These are phyloP conservation scores for Ophiocordyceps sinensis DNA, from an alignment of 2,329 filamentous ascomycete species.

Conservation along the genomic window DNA sequence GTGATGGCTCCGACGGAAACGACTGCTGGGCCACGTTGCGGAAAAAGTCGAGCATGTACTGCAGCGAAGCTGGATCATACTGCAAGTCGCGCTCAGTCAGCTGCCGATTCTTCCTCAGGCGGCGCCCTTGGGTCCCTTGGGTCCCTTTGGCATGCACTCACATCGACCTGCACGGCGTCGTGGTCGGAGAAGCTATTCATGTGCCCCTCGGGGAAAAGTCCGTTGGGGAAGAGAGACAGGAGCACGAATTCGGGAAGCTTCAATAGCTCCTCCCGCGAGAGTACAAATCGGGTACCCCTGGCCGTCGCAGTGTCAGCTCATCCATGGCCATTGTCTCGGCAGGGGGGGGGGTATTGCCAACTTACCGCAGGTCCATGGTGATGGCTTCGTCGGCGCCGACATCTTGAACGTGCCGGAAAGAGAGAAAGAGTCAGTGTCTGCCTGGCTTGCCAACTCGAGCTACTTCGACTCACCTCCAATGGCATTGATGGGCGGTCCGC, in stretches of 20 bases:
- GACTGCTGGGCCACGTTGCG: constrained; percentile 89
- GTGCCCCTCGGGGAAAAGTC: constrained; percentile 92
- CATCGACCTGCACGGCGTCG: constrained; percentile 93
- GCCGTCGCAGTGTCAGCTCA: constrained; percentile 12
- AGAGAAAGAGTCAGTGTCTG: constrained; percentile 1
- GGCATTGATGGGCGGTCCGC: constrained; percentile 75
- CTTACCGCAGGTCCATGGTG: constrained; percentile 81
- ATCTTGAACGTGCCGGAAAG: constrained; percentile 30
- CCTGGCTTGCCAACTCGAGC: background rate
- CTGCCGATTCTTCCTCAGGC: background rate
- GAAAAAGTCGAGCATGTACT: constrained; percentile 99
- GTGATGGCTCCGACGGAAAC: constrained; percentile 66
- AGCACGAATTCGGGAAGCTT: constrained; percentile 96
- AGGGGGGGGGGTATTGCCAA: no score
- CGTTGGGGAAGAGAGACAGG: constrained; percentile 94
- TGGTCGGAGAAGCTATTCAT: constrained; percentile 86
- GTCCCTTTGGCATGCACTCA: constrained; percentile 34
- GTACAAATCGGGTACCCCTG: constrained; percentile 83
- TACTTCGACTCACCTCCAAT: constrained; percentile 52
- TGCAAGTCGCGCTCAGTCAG: constrained; percentile 21
- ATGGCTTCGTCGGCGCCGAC: constrained; percentile 87
- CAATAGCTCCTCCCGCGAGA: constrained; percentile 87
- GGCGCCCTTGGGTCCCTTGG: background rate
- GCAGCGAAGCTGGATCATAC: constrained; percentile 92
- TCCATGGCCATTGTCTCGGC: no score